A percentile compares a stretch with the other conserved stretches of the same genome.
Evolutionary conservation across 495 filamentous ascomycete genomes (phyloP).

Genomic region (Penicillium arizonense): DNA sequence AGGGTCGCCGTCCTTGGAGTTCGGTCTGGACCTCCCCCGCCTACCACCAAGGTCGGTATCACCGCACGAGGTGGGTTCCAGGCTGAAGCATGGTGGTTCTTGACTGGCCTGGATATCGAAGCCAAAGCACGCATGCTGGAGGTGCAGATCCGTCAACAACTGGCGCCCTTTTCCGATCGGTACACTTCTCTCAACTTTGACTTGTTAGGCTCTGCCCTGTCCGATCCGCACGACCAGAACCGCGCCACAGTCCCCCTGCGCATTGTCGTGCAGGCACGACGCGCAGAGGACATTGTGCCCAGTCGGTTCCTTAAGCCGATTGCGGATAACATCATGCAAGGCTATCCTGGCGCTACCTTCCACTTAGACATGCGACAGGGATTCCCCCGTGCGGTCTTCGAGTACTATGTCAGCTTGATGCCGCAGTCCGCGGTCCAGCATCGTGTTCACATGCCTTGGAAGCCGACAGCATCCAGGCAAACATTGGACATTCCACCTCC

Average conservation of each 20-base stretch:
- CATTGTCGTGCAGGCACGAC: conserved; percentile 36
- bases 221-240: conserved; percentile 33
- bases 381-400: conserved; percentile 36
- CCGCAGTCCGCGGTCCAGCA: conserved; percentile 39
- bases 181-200: conserved; percentile 34
- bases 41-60: conserved; percentile 57
- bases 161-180: conserved; percentile 17
- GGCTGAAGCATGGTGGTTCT: conserved; percentile 41
- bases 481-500: conserved; percentile 34
- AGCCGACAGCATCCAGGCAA: conserved; percentile 19
- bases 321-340: conserved; percentile 42
- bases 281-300: conserved; percentile 33
- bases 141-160: conserved; percentile 27
- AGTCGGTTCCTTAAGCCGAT: conserved; percentile 34
- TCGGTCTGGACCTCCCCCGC: conserved; percentile 41
- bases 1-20: conserved; percentile 29
- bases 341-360: conserved; percentile 42
- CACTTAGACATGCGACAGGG: conserved; percentile 39
- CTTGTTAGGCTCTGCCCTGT: conserved; percentile 27
- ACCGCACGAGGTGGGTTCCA: conserved; percentile 49
- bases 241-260: conserved; percentile 39
- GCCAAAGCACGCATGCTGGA: conserved; percentile 45
- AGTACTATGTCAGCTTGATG: conserved; percentile 44
- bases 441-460: conserved; percentile 39
- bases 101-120: conserved; percentile 45